phyloP scores from a whole-genome alignment of 306 rosid genomes.

The Parietaria judaica region DNA sequence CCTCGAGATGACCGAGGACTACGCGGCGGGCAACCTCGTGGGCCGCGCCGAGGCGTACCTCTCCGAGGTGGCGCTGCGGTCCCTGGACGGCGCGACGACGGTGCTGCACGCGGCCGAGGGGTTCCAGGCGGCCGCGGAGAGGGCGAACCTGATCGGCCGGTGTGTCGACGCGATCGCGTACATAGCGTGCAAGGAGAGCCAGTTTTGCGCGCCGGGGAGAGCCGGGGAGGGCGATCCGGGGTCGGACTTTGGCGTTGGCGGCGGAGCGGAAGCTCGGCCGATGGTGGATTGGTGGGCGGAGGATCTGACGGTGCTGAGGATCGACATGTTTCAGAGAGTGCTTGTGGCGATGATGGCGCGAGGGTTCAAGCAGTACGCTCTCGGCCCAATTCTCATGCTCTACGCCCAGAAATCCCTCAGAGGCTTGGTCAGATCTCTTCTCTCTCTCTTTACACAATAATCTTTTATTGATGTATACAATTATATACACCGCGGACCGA shows the following conservation, averaged over 20 bases:
- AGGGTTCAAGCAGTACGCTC: conserved; percentile 79
- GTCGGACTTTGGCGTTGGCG: conserved; percentile 24
- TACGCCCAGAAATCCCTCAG: conserved; percentile 94
- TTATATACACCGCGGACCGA: no score
- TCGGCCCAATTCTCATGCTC: conserved; percentile 86
- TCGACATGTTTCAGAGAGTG: conserved; percentile 84
- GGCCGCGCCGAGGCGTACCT: conserved; percentile 71
- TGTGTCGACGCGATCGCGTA: conserved; percentile 85
- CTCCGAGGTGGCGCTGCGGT: conserved; percentile 73
- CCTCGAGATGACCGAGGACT: conserved; percentile 92
- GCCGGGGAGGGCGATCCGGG: conserved; percentile 31
- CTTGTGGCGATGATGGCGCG: conserved; percentile 91
- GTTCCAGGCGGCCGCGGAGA: conserved; percentile 69
- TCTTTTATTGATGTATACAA: no score
- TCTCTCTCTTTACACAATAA: not conserved
- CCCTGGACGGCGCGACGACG: conserved; percentile 64
- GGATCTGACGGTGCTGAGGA: conserved; percentile 77
- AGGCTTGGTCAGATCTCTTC: conserved; percentile 86
- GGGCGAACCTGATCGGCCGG: conserved; percentile 54
- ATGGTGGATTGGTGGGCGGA: conserved; percentile 98
- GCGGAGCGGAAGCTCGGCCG: conserved; percentile 41
- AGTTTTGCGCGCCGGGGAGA: conserved; percentile 34
- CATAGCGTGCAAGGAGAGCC: conserved; percentile 73
- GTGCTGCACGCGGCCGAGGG: conserved; percentile 56
- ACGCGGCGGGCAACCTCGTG: conserved; percentile 64